Evolutionary conservation across 331 rosid species (phyloP).

Genomic region (Quercus phellos): DNA sequence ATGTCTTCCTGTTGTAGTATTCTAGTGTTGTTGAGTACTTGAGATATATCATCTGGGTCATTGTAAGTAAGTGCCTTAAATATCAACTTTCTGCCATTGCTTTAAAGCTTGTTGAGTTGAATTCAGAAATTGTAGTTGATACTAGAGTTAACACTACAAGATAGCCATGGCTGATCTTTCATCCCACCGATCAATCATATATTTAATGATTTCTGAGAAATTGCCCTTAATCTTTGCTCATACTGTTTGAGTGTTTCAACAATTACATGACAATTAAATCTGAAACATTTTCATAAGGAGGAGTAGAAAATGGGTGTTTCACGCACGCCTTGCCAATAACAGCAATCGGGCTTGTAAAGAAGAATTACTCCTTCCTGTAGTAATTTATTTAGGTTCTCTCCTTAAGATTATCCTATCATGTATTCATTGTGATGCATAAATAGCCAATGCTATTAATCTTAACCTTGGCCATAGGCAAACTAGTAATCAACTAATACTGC

Average conservation of each 20-base stretch:
- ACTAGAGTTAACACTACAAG: background rate
- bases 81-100: background rate
- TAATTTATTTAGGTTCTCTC: background rate
- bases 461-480: background rate
- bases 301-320: background rate
- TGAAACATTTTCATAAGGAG: background rate
- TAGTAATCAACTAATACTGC: background rate
- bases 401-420: background rate
- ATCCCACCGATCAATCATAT: background rate
- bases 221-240: constrained; percentile 7
- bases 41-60: constrained; percentile 5
- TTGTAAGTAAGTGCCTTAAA: background rate
- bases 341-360: background rate
- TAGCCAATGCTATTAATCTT: background rate
- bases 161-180: constrained; percentile 5
- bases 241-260: background rate
- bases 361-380: background rate
- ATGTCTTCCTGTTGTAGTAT: constrained; percentile 11
- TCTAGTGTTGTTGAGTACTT: background rate
- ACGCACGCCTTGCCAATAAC: background rate
- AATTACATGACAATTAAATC: background rate
- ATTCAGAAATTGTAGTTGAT: background rate
- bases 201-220: background rate
- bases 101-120: background rate
- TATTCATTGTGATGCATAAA: background rate